Conservation (phyloP, 768 basidiomycete genomes). For the Lentinula sp. region DNA sequence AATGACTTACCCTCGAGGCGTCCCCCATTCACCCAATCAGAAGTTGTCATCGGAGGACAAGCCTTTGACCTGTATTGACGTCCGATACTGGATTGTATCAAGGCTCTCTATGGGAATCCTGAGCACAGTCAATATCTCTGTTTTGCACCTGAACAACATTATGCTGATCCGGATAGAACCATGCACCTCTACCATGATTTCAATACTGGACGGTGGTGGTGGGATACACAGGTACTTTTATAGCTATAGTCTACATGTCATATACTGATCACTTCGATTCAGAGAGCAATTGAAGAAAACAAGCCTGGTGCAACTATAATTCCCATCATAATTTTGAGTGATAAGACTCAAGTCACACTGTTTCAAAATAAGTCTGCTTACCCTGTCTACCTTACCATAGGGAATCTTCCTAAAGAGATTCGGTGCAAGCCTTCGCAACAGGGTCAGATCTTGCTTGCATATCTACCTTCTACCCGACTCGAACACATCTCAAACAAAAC, state of each 20-base stretch:
- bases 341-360: too few relatives aligned
- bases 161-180: conserved; percentile 18
- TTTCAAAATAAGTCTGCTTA: too few relatives aligned
- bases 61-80: conserved; percentile 23
- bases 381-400: too few relatives aligned
- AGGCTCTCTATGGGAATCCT: conserved; percentile 26
- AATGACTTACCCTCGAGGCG: conserved; percentile 14
- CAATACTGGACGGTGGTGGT: conserved; percentile 49
- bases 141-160: conserved; percentile 31
- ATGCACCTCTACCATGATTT: conserved; percentile 32
- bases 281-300: background rate
- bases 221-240: conserved; percentile 35
- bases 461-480: conserved; percentile 21
- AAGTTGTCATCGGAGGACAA: conserved; percentile 23
- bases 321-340: conserved; percentile 22
- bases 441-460: conserved; percentile 22
- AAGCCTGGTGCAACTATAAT: conserved; percentile 12
- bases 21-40: conserved; percentile 18
- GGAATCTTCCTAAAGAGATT: too few relatives aligned
- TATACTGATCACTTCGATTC: background rate
- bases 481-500: conserved; percentile 4
- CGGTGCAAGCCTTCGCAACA: conserved; percentile 4
- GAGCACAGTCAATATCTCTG: conserved; percentile 24
- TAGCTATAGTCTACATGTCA: background rate
- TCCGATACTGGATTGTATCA: conserved; percentile 29